Evolutionary conservation across 2,329 filamentous ascomycete genomes (phyloP), one percentile per base, ranked within the genome.

Genomic region (Macrophomina phaseolina): DNA sequence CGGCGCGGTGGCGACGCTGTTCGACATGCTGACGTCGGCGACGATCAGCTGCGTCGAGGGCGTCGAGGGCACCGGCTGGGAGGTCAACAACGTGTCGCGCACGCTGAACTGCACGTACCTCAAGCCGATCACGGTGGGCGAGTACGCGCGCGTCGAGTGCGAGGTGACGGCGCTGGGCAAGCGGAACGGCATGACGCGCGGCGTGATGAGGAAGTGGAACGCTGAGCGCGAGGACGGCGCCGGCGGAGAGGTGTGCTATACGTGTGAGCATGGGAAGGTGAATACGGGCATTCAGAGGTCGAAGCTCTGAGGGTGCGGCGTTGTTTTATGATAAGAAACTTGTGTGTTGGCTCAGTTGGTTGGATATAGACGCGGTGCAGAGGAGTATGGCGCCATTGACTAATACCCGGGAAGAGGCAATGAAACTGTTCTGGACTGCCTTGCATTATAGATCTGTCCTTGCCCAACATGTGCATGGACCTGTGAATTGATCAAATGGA

Each of bases 1-100:
- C 23, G 85, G 84, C 6, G 84, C 83, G 2, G 83, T 84, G 2
- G 81, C 83, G 0, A 75, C 85, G 5, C 83, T 87, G 51, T 85
- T 86, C 67, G 86, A 89, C 71, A 83, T 87, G 75, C 80, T 81
- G 65, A 84, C 82, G 1, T 81, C 78, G 6, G 73, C 80, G 7
- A 75, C 80, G 5, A 73, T 81, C 16, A 70, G 68, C 5, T 72
- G 75, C 3, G 70, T 72, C 18, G 70, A 73, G 5, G 69, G 67
- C n/a, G 36, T 62, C n/a, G 42, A 49, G 28, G 71, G 76, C 2
- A 76, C 75, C 1, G 80, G 79, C 58, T 84, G 81, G 81, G 74
- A 82, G 53, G 73, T 75, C n/a, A 81, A 76, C 2, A 79, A 82
- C 55, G 82, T 84, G 8, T 77, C 72, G 45, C 67, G 78, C 45